Base-by-base conservation (phyloP, 2,329 filamentous ascomycete species). In the Rugonectria rugulosa region DNA sequence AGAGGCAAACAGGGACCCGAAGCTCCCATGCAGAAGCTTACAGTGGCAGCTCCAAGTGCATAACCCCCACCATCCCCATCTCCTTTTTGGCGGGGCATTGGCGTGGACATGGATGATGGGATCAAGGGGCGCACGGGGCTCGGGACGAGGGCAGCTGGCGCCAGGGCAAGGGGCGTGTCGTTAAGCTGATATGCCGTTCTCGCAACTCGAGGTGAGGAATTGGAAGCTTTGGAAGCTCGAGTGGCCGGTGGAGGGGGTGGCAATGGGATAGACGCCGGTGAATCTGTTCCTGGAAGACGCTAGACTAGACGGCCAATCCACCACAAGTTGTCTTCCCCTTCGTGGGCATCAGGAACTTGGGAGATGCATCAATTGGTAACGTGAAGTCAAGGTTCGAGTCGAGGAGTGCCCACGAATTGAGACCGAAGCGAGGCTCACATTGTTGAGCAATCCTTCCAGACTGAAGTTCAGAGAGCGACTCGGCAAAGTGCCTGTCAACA, bases 51-150 rank as follows among this genome's bases (percentile, higher is more conserved):
- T 50, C 27, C 52, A 50, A 40, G 44, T 47, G 48, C 56, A 56
- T 53, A 48, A 60, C 60, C 64, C 63, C 64, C 55, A 56, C 60
- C 40, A 65, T 56, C 2, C 29, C 62, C 63, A 63, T 52, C 58
- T 43, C 40, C 34, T 56, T 40, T 45, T 56, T 53, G 49, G 62
- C 60, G 61, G 64, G 63, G 61, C 57, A 50, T 46, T 15, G 19
- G n/a, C 32, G n/a, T n/a, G n/a, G n/a, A n/a, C n/a, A n/a, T n/a
- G n/a, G n/a, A n/a, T n/a, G n/a, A 36, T 19, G 32, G 19, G 37
- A 44, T 19, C 24, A n/a, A n/a, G 40, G 48, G 52, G 55, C 37
- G 52, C 51, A 56, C 34, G 59, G 50, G 54, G 44, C 56, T 48
- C 27, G 20, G 10, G 40, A 53, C 42, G 45, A 57, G 57, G 57